Evolutionary conservation across 495 filamentous ascomycete genomes (phyloP).

Genomic region (Lophiotrema nucula): DNA sequence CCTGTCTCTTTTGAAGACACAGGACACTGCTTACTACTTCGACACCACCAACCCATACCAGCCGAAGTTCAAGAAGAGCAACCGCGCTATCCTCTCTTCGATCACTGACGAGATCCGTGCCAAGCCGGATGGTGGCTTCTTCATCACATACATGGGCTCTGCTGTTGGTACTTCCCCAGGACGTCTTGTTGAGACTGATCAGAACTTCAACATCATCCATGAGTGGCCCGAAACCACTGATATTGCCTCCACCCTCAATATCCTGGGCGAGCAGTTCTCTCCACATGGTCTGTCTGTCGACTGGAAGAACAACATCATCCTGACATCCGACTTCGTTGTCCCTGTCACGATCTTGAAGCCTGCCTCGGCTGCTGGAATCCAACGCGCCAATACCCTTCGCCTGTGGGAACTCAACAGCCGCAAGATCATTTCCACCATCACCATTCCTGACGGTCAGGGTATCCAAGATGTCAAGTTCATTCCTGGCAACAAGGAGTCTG

Average conservation of each 20-base stretch:
- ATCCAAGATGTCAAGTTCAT: conserved; percentile 69
- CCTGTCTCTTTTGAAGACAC: conserved; percentile 56
- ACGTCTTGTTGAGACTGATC: conserved; percentile 60
- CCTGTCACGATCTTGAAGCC: conserved; percentile 61
- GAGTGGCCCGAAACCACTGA: conserved; percentile 62
- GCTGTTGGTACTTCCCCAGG: conserved; percentile 59
- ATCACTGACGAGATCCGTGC: conserved; percentile 64
- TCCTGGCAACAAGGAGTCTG: conserved; percentile 57
- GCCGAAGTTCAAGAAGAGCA: conserved; percentile 58
- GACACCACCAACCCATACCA: conserved; percentile 58
- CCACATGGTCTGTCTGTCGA: conserved; percentile 62
- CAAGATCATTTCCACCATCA: conserved; percentile 60
- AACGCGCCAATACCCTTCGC: conserved; percentile 55
- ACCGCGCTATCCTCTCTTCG: conserved; percentile 55
- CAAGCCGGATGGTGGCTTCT: conserved; percentile 64
- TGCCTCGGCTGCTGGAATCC: conserved; percentile 47
- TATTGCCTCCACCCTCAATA: conserved; percentile 50
- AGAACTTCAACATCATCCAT: conserved; percentile 59
- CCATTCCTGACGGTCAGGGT: conserved; percentile 58
- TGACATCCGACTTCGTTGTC: conserved; percentile 63
- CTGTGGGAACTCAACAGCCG: conserved; percentile 55
- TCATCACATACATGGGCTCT: conserved; percentile 60
- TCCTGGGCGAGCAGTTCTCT: conserved; percentile 58
- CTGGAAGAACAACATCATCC: conserved; percentile 55
- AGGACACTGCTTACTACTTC: conserved; percentile 65